Percentiles rank a stretch among this genome's conserved stretches.
phyloP scores from a whole-genome alignment of 352 stramenopile genomes.

The Pythium phragmitis region DNA sequence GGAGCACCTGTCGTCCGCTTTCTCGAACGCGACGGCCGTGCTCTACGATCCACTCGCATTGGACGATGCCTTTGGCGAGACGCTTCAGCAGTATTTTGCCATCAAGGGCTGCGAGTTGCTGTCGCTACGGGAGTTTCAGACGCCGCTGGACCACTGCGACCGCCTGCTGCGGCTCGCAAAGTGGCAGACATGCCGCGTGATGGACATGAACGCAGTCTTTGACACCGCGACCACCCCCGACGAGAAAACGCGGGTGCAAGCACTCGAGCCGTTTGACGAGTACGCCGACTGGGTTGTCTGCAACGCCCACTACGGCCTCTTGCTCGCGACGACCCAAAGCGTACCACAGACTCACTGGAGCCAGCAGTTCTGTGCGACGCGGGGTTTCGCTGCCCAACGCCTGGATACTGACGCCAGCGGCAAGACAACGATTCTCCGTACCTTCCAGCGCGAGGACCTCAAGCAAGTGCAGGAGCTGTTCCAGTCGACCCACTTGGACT shows the following conservation, averaged over 20 bases:
- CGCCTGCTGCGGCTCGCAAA: conserved; percentile 31
- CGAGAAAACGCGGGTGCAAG: conserved; percentile 49
- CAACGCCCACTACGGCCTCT: conserved; percentile 70
- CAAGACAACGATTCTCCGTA: conserved; percentile 36
- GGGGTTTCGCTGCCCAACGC: conserved; percentile 19
- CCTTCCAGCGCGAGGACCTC: conserved; percentile 49
- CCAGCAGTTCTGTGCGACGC: conserved; percentile 21
- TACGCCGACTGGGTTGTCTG: conserved; percentile 61
- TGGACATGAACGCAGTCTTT: conserved; percentile 72
- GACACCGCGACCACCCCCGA: conserved; percentile 29
- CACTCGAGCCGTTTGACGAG: conserved; percentile 69
- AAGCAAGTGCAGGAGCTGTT: conserved; percentile 53
- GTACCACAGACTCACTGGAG: conserved; percentile 33
- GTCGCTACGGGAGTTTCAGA: conserved; percentile 37
- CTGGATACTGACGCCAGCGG: background rate
- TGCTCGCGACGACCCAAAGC: conserved; percentile 40
- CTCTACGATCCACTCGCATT: conserved; percentile 68
- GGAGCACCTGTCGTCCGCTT: conserved; percentile 38
- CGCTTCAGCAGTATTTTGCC: conserved; percentile 60
- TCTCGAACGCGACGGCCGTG: conserved; percentile 42
- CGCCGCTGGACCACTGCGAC: conserved; percentile 37
- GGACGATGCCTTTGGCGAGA: conserved; percentile 42
- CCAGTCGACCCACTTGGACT: conserved; percentile 56
- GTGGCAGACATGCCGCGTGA: conserved; percentile 46
- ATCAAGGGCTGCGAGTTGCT: conserved; percentile 69